These are phyloP conservation scores for Letharia lupina DNA, from an alignment of 495 filamentous ascomycete species.

Conservation along the genomic window DNA sequence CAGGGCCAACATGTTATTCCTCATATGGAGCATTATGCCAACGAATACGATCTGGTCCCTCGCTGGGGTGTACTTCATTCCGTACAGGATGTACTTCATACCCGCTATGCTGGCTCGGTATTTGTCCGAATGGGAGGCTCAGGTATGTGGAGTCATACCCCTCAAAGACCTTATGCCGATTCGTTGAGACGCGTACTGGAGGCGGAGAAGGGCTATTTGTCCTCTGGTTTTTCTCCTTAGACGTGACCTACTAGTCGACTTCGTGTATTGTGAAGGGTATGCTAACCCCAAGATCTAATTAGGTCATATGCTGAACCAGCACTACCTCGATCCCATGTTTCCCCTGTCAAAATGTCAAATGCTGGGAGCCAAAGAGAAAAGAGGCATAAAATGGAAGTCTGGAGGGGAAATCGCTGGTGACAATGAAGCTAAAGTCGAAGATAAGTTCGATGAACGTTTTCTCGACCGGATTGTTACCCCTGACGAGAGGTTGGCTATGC, in stretches of 20 bases:
- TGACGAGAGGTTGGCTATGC: conserved; percentile 14
- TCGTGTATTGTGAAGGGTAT: neutral
- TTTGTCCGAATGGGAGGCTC: conserved; percentile 51
- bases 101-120: conserved; percentile 65
- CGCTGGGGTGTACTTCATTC: conserved; percentile 69
- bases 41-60: conserved; percentile 66
- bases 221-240: neutral
- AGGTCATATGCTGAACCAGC: conserved; percentile 72
- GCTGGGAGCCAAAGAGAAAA: neutral
- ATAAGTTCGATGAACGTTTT: conserved; percentile 3
- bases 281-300: conserved; percentile 18
- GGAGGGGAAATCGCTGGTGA: neutral
- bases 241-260: neutral
- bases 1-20: conserved; percentile 42
- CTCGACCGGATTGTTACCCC: conserved; percentile 20
- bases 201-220: neutral
- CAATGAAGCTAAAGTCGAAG: neutral
- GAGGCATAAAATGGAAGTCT: conserved; percentile 1
- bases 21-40: conserved; percentile 81
- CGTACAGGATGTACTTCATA: conserved; percentile 28
- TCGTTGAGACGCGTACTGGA: neutral
- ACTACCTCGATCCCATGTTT: conserved; percentile 81
- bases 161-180: neutral
- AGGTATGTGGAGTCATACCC: neutral
- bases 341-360: conserved; percentile 30